Evolutionary conservation across 805 yeast species (phyloP).

Genomic region (Yamadazyma scolyti): DNA sequence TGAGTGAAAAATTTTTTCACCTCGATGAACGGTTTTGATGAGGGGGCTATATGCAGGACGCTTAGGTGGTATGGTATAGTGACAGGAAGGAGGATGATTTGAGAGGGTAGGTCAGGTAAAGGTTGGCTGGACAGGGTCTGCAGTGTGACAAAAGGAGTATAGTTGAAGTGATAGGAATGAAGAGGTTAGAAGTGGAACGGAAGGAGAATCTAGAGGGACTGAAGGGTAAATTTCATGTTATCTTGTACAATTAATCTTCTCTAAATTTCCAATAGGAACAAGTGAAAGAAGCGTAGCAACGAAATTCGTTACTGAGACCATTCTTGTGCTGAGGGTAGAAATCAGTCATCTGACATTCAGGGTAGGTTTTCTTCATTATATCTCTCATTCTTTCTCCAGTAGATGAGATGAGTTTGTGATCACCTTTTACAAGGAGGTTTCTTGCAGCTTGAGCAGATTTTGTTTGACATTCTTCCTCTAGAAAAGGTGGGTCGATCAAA

Average conservation of each 20-base stretch:
- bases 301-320: slow-evolving; percentile 83
- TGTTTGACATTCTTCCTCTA: slow-evolving; percentile 76
- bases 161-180: too few relatives aligned
- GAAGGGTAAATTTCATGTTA: too few relatives aligned
- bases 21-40: too few relatives aligned
- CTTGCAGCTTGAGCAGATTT: slow-evolving; percentile 56
- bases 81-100: too few relatives aligned
- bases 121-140: too few relatives aligned
- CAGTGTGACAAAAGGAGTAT: too few relatives aligned
- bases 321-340: slow-evolving; percentile 79
- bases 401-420: slow-evolving; percentile 60
- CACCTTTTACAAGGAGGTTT: slow-evolving; percentile 48
- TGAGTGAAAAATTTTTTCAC: too few relatives aligned
- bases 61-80: too few relatives aligned
- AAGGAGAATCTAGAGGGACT: too few relatives aligned
- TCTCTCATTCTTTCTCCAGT: slow-evolving; percentile 88
- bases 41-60: too few relatives aligned
- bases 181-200: background rate
- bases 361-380: slow-evolving; percentile 58
- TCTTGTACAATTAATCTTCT: slow-evolving; percentile 14
- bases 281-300: slow-evolving; percentile 79
- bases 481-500: slow-evolving; percentile 84
- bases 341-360: slow-evolving; percentile 59
- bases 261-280: slow-evolving; percentile 61
- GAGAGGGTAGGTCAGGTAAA: too few relatives aligned